A percentile compares a stretch with the other conserved stretches of the same genome.
Evolutionary conservation across 1,139 yeast species (phyloP).

Genomic region (Saccharomyces pastorianus): DNA sequence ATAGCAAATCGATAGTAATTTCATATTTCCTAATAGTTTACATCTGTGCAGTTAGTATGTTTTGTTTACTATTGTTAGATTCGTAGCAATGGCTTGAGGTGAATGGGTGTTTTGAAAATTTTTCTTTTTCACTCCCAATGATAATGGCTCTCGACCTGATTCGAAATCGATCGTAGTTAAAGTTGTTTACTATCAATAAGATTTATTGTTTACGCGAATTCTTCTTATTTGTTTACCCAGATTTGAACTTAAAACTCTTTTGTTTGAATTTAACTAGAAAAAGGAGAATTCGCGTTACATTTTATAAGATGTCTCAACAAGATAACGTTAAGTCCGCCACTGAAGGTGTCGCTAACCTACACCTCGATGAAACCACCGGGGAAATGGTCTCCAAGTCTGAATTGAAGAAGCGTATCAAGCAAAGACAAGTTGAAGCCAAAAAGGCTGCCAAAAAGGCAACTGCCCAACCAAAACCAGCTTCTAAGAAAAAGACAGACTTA

Average conservation of each 20-base stretch:
- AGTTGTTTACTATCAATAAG: no score
- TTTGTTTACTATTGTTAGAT: not conserved
- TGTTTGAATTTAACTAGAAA: no score
- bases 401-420: conserved; percentile 90
- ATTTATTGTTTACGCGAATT: no score
- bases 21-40: not conserved
- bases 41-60: not conserved
- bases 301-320: conserved; percentile 36
- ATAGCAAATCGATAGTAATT: no score
- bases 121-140: not conserved
- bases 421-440: conserved; percentile 78
- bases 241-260: no score
- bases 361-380: conserved; percentile 87
- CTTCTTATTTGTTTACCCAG: no score
- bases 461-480: conserved; percentile 39
- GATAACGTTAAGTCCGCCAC: conserved; percentile 50
- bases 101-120: not conserved
- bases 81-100: not conserved
- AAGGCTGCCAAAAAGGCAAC: conserved; percentile 66
- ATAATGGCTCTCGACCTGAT: not conserved
- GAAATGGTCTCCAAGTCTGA: conserved; percentile 95
- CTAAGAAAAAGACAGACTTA: conserved; percentile 44
- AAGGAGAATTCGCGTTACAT: conserved; percentile 25
- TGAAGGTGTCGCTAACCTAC: conserved; percentile 76
- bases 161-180: conserved; percentile 84